Evolutionary conservation across 176 grass and related monocot genomes (phyloP).

Genomic region (Triticum dicoccoides): DNA sequence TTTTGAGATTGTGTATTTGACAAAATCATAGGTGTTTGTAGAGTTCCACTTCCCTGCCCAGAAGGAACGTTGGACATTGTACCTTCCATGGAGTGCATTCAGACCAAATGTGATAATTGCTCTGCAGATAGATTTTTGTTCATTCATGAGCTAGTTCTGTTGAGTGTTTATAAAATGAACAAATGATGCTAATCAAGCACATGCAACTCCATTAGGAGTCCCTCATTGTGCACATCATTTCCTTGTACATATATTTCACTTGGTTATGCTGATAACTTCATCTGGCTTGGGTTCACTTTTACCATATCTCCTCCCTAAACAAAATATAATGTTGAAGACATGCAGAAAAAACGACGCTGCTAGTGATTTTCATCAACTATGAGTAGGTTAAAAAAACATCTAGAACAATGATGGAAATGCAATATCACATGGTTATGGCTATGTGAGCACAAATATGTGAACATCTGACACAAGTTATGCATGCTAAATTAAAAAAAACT

Average conservation of each 20-base stretch:
- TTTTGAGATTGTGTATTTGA: constrained; percentile 78
- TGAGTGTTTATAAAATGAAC: not conserved
- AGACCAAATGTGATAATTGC: constrained; percentile 87
- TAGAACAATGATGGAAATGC: not conserved
- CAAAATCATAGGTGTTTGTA: constrained; percentile 68
- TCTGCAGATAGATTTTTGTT: constrained; percentile 51
- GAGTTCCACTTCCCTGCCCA: constrained; percentile 87
- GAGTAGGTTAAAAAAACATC: not conserved
- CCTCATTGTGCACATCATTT: not conserved
- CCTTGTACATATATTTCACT: not conserved
- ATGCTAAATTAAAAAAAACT: not conserved
- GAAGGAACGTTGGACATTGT: constrained; percentile 44
- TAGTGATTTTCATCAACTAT: not conserved
- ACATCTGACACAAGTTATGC: not conserved
- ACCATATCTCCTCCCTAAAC: not conserved
- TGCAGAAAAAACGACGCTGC: not conserved
- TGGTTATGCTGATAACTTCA: not conserved
- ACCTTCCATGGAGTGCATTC: constrained; percentile 83
- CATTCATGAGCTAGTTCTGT: constrained; percentile 21
- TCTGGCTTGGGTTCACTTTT: not conserved
- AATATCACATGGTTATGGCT: not conserved
- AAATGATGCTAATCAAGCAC: not conserved
- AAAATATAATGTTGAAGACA: constrained; percentile 1
- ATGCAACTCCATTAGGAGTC: not conserved
- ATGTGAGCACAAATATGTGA: not conserved